These are phyloP conservation scores for Lepidopterella palustris DNA, from an alignment of 495 filamentous ascomycete species.

Conservation along the genomic window DNA sequence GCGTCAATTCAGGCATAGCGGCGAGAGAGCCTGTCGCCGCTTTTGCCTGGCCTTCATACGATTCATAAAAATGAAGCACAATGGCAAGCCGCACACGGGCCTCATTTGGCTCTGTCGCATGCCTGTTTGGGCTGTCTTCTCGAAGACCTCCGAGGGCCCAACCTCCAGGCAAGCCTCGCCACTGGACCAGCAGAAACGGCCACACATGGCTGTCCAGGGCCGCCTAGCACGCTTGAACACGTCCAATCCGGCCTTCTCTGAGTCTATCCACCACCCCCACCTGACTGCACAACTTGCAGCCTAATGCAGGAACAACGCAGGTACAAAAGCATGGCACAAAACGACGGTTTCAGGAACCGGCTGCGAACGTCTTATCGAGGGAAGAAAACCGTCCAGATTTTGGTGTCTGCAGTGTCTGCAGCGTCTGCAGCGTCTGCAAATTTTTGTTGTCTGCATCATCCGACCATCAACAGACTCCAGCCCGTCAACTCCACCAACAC, in stretches of 20 bases:
- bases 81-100: not conserved
- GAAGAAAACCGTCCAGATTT: not conserved
- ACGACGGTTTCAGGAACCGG: conserved; percentile 1
- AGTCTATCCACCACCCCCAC: not conserved
- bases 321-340: not conserved
- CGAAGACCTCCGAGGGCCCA: not conserved
- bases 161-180: not conserved
- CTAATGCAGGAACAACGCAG: conserved; percentile 31
- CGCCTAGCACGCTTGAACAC: not conserved
- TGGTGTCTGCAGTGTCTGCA: not conserved
- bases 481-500: not conserved
- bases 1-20: not conserved
- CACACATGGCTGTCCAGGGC: not conserved
- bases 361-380: not conserved
- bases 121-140: not conserved
- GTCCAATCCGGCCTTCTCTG: not conserved
- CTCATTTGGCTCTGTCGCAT: not conserved
- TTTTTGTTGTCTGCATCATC: no score
- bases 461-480: not conserved
- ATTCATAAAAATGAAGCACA: conserved; percentile 4
- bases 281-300: not conserved
- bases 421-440: no score
- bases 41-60: not conserved
- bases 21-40: no score
- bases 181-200: no score